These are phyloP conservation scores for Escovopsis sp. DNA, from an alignment of 2,329 filamentous ascomycete species.

Conservation along the genomic window DNA sequence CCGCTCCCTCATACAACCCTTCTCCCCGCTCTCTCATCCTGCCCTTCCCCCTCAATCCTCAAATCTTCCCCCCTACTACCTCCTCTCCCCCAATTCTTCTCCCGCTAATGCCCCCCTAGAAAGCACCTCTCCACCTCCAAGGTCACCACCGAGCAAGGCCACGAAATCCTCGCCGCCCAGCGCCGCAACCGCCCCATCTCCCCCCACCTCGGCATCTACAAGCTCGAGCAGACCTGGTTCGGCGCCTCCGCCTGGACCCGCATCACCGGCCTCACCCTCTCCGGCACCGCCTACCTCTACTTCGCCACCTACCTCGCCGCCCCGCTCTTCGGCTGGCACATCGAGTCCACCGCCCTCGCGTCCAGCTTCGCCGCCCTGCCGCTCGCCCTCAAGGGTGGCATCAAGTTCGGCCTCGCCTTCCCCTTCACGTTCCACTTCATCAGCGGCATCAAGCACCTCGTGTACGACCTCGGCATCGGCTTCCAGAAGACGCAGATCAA, in stretches of 20 bases:
- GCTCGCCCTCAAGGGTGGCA: conserved; percentile 38
- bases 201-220: conserved; percentile 78
- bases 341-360: conserved; percentile 44
- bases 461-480: conserved; percentile 35
- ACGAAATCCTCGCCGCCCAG: conserved; percentile 62
- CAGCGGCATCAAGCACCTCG: conserved; percentile 40
- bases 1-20: conserved; percentile 9
- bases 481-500: conserved; percentile 33
- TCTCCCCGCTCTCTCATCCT: not conserved
- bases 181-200: conserved; percentile 68
- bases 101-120: too few relatives aligned
- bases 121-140: conserved; percentile 36
- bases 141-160: conserved; percentile 35
- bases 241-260: conserved; percentile 59
- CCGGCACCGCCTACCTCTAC: conserved; percentile 65
- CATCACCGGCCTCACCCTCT: conserved; percentile 63
- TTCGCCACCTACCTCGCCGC: conserved; percentile 66
- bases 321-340: conserved; percentile 52
- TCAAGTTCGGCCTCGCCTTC: conserved; percentile 42
- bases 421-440: conserved; percentile 43
- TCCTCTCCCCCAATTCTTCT: too few relatives aligned
- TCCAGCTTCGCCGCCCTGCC: conserved; percentile 45
- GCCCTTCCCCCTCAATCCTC: not conserved
- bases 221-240: conserved; percentile 73
- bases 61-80: not conserved